A percentile compares a stretch with the other conserved stretches of the same genome.
These are phyloP conservation scores for Plasmodium cynomolgi DNA, from an alignment of 169 alveolate genomes.

Conservation along the genomic window DNA sequence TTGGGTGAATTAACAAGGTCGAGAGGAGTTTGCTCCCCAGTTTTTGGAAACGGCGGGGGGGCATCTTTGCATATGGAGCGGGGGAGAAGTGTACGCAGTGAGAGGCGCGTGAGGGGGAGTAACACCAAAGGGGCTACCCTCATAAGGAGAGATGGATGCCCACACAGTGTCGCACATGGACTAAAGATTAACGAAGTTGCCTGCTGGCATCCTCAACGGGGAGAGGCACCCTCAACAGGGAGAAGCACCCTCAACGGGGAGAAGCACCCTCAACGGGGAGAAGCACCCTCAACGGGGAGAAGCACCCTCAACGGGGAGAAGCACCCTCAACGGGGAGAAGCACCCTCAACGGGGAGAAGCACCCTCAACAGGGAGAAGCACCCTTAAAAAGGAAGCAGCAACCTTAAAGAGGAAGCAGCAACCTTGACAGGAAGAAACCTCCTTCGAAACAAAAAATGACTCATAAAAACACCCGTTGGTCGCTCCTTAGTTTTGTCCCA, in stretches of 20 bases:
- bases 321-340: neutral
- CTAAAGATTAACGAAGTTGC: neutral
- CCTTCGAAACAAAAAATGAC: neutral
- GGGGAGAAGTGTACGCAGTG: neutral
- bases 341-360: neutral
- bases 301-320: no score
- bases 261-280: neutral
- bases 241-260: neutral
- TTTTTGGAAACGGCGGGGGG: conserved; percentile 14
- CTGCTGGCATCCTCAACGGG: neutral
- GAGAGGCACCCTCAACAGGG: neutral
- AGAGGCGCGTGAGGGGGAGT: neutral
- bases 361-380: neutral
- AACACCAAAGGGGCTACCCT: neutral
- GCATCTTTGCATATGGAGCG: conserved; percentile 3
- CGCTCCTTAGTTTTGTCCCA: neutral
- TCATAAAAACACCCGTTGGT: neutral
- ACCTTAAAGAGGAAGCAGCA: no score
- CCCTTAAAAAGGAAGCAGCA: no score
- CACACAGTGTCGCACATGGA: neutral
- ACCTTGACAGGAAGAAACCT: neutral
- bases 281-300: no score
- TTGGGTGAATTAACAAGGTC: neutral
- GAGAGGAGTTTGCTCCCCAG: conserved; percentile 2
- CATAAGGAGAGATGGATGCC: neutral